Conservation (phyloP, 148 eudicot genomes). For the Rhododendron henanense region DNA sequence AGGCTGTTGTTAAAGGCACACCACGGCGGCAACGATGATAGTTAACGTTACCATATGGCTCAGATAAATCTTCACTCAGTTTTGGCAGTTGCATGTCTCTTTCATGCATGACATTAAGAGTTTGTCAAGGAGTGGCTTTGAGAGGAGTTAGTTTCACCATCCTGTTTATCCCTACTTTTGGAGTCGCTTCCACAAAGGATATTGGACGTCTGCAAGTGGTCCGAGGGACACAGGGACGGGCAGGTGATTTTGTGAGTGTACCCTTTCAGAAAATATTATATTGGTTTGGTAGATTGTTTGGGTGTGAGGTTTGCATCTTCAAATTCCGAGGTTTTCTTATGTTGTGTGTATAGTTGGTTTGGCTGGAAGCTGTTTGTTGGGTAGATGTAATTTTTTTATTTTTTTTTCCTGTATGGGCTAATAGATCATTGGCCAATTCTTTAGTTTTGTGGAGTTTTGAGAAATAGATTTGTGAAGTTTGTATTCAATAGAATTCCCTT, state of each 20-base stretch:
- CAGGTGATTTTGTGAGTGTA: not conserved
- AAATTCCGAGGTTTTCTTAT: not conserved
- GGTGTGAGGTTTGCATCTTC: not conserved
- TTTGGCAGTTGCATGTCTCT: not conserved
- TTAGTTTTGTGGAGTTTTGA: not conserved
- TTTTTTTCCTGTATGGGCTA: not conserved
- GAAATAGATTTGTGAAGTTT: not conserved
- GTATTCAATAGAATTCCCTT: not conserved
- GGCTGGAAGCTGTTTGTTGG: not conserved
- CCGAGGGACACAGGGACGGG: not conserved
- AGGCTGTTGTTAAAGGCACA: constrained; percentile 65
- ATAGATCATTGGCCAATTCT: not conserved
- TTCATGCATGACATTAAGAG: not conserved
- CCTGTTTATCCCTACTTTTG: not conserved
- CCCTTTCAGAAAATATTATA: not conserved
- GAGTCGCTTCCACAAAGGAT: not conserved
- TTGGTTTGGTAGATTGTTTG: not conserved
- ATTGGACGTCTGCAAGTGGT: not conserved
- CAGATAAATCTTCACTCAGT: not conserved
- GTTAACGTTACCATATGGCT: not conserved
- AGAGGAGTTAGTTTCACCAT: not conserved
- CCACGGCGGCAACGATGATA: constrained; percentile 43
- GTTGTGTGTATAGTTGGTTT: not conserved
- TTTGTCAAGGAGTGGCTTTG: not conserved
- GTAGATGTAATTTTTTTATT: not conserved